Evolutionary conservation across 2,329 filamentous ascomycete genomes (phyloP).

Genomic region (Alternaria sp.): DNA sequence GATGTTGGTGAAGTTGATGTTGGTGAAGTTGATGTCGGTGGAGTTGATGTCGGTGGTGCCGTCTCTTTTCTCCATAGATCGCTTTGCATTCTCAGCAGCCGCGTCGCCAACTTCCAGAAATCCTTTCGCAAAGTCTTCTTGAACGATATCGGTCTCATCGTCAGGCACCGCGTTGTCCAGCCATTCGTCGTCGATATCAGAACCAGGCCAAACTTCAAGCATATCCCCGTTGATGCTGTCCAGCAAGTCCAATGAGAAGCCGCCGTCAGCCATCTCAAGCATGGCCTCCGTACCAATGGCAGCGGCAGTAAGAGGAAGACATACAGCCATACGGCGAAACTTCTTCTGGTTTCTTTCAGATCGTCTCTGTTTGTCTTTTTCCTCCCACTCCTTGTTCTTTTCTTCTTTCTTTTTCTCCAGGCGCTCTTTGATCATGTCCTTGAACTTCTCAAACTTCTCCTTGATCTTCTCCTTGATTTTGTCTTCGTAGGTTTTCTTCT

Average conservation of each 20-base stretch:
- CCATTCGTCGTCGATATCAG: slow-evolving; percentile 10
- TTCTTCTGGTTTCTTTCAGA: slow-evolving; percentile 10
- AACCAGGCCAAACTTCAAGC: slow-evolving; percentile 11
- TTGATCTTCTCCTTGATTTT: slow-evolving; percentile 10
- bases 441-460: background rate
- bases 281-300: slow-evolving; percentile 13
- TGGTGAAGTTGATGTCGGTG: background rate
- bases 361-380: slow-evolving; percentile 9
- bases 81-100: slow-evolving; percentile 6
- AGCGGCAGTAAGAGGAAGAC: slow-evolving; percentile 9
- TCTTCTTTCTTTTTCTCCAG: slow-evolving; percentile 4
- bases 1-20: background rate
- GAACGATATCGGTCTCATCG: slow-evolving; percentile 5
- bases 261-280: slow-evolving; percentile 13
- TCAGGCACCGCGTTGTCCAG: slow-evolving; percentile 6
- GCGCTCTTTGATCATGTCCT: background rate
- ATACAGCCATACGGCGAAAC: slow-evolving; percentile 8
- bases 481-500: slow-evolving; percentile 7
- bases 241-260: slow-evolving; percentile 11
- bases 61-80: slow-evolving; percentile 3
- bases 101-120: slow-evolving; percentile 9
- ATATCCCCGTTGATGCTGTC: slow-evolving; percentile 11
- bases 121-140: slow-evolving; percentile 9
- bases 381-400: slow-evolving; percentile 11
- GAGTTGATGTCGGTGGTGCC: background rate